phyloP scores from a whole-genome alignment of 192 early-diverging fungal genomes.

The Phlyctochytrium arcticum region DNA sequence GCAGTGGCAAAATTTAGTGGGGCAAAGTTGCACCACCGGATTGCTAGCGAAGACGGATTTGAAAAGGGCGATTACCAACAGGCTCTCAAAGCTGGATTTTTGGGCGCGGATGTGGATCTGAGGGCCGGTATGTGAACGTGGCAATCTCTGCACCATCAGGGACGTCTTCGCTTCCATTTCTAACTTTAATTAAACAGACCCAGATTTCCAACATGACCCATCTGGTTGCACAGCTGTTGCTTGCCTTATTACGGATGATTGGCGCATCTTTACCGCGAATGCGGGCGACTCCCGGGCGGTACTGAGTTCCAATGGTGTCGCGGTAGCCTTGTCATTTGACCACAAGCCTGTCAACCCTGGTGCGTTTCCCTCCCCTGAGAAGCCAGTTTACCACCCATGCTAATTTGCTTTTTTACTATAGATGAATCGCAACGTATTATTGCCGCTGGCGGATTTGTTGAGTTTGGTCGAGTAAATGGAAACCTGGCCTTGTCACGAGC shows the following conservation, averaged over 20 bases:
- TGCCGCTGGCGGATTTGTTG: conserved; percentile 93
- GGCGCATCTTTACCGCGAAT: conserved; percentile 79
- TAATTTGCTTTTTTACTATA: conserved; percentile 7
- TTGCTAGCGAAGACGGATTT: conserved; percentile 64
- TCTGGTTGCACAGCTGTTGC: conserved; percentile 98
- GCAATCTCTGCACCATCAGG: background rate
- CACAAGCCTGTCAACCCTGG: conserved; percentile 89
- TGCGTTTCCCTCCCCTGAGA: background rate
- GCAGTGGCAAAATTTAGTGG: conserved; percentile 84
- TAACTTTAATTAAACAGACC: conserved; percentile 41
- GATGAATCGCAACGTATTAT: conserved; percentile 81
- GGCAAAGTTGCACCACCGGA: conserved; percentile 65
- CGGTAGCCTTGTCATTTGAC: conserved; percentile 78
- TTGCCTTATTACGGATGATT: conserved; percentile 78
- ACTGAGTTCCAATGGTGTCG: conserved; percentile 72
- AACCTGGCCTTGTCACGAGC: conserved; percentile 96
- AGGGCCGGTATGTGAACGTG: conserved; percentile 51
- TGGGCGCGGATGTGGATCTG: conserved; percentile 75
- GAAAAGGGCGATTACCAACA: conserved; percentile 60
- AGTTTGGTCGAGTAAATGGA: conserved; percentile 97
- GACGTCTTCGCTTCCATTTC: background rate
- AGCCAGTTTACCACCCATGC: background rate
- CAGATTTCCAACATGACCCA: conserved; percentile 72
- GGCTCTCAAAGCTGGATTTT: conserved; percentile 82
- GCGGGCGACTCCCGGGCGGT: conserved; percentile 96